These are phyloP conservation scores for Yueomyces sp. DNA, from an alignment of 1,139 yeast species.

Conservation along the genomic window DNA sequence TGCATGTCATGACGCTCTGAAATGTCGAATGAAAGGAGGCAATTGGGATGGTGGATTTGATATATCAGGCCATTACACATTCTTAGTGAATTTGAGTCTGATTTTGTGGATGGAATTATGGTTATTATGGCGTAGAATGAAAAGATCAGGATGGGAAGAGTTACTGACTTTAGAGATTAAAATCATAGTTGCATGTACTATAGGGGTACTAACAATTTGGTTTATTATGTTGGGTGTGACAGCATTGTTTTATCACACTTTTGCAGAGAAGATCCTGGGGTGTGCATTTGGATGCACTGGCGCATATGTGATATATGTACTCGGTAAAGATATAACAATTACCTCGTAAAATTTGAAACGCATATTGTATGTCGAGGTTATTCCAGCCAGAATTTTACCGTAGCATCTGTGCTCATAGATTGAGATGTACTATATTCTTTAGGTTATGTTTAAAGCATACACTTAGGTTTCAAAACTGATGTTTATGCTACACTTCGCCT, in stretches of 20 bases:
- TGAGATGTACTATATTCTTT: too few relatives aligned
- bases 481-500: too few relatives aligned
- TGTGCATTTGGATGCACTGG: conserved; percentile 33
- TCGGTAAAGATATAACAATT: too few relatives aligned
- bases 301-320: conserved; percentile 27
- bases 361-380: too few relatives aligned
- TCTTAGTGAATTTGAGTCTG: conserved; percentile 37
- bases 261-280: conserved; percentile 43
- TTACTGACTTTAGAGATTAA: conserved; percentile 4
- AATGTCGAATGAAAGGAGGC: conserved; percentile 21
- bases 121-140: conserved; percentile 8
- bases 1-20: conserved; percentile 14
- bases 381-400: too few relatives aligned
- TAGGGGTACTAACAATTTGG: conserved; percentile 29
- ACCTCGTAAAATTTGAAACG: too few relatives aligned
- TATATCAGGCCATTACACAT: conserved; percentile 51
- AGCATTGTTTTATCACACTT: conserved; percentile 50
- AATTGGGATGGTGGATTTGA: conserved; percentile 49
- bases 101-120: conserved; percentile 30
- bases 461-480: too few relatives aligned
- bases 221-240: conserved; percentile 37
- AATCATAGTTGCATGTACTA: conserved; percentile 4
- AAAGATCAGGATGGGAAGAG: conserved; percentile 6
- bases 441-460: too few relatives aligned
- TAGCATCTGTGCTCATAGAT: too few relatives aligned